Evolutionary conservation across 805 yeast species (phyloP), one percentile per base, ranked within the genome.

Genomic region (Candida pseudoglaebosa): DNA sequence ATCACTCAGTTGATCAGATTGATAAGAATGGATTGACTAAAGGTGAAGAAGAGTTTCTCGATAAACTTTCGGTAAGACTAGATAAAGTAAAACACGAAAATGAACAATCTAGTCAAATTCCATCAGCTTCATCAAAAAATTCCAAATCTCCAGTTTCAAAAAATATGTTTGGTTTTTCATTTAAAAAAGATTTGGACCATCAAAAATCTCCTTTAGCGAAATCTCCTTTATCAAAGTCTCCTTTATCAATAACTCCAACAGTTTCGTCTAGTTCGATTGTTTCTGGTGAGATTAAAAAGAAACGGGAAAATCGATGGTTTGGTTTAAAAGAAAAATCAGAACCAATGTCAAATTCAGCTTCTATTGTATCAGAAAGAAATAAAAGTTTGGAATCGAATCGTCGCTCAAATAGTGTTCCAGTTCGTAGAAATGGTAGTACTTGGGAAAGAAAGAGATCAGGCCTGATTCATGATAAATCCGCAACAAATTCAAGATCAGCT

Each of bases 21-120:
- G 29, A 26, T 13, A 26, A 26, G 13, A 10, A n/a, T 13, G 13
- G 13, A n/a, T 30, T 30, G 33, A 13, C 12, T 10, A 30, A 30
- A 30, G 20, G 15, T 13, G 33, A 30, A 13, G 33, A 30, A 30
- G 33, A 30, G 19, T 44, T 38, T 4, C 36, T 38, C 12, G 37
- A 32, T 5, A 60, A 61, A 12, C 15, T 16, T 5, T 16, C 19
- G 20, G 12, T 30, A 10, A 30, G 15, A 30, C 13, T 26, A 13
- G 29, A 26, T 10, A 10, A 26, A 10, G 29, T 26, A 15, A 26
- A 26, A 26, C 5, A 26, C 12, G 29, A 26, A n/a, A n/a, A n/a
- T n/a, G n/a, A n/a, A n/a, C n/a, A n/a, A n/a, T 5, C 5, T 10
- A 26, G 12, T 26, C 29, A 26, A 26, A 26, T n/a, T 5, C 12